Evolutionary conservation across 2,329 filamentous ascomycete species (phyloP), one percentile per base, ranked within the genome.

Genomic region (Penicillium sp.): DNA sequence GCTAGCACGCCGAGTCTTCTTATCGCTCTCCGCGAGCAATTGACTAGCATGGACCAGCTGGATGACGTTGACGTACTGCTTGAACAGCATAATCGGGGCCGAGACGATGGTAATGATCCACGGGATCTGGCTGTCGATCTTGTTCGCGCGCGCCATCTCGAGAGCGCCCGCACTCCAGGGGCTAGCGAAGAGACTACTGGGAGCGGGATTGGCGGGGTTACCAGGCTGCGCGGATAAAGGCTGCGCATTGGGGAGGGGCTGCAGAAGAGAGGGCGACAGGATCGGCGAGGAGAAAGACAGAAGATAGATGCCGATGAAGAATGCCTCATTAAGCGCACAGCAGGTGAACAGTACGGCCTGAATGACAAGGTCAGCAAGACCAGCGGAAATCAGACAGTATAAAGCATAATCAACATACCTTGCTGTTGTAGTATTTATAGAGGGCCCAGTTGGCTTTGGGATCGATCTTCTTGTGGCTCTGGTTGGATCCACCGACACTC

Each of bases 291-390:
- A 94, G 77, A 98, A 98, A 61, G 90, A 96, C 49, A 98, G 85
- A 44, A 98, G 86, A 74, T 98, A 98, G 52, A 98, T 82, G 24
- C 89, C 90, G 66, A 98, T 96, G 78, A 98, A 98, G 79, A 96
- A 98, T 55, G 90, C 74, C 72, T 98, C 93, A 70, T 98, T 98
- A 57, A 95, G 74, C 47, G 82, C 78, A 76, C 93, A 98, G 72
- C 89, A 87, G 52, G 88, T 72, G 74, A 98, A 98, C 34, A 98
- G 79, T 37, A 98, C 90, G 44, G 77, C 86, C 91, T 96, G 35
- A 43, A 20, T 7, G n/a, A 32, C 13, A 6, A 26, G 16, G 35
- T 47, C 14, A 51, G 48, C 13, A 6, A 26, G 16, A 31, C 44
- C 14, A 51, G 48, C n/a, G 4, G 31, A 18, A 9, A 18, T 20